Base-by-base conservation (phyloP, 441 rosid species). In the Populus tomentosa region DNA sequence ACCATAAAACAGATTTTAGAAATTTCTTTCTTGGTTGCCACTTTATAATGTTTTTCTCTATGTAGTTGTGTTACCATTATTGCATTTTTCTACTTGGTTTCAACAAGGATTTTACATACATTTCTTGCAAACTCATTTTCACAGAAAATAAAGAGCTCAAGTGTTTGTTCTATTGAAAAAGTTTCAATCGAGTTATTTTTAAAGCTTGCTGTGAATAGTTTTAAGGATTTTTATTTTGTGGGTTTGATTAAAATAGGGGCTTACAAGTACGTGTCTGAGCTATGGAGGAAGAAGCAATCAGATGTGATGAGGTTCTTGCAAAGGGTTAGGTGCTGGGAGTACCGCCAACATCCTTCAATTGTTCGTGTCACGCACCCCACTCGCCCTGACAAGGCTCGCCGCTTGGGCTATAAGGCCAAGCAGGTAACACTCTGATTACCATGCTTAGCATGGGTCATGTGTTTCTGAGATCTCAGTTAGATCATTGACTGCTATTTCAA, bases 261-360 rank as follows among this genome's bases (percentile, higher is more conserved):
- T 32, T 90, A 90, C 85, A 88, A 75, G 86, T 90, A 88, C 75
- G 88, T 90, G 7, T 90, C 93, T 11, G 93, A 88, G 87, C 85
- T 90, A 84, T 88, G 91, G 93, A 87, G 91, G 82, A 90, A 87
- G 92, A 90, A 90, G 85, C 91, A 90, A 72, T 90, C 91, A 18
- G 94, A 90, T 82, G 94, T 90, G 24, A 90, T 90, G 92, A 84
- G 94, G 74, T 90, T 90, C 69, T 42, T 88, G 82, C 90, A 87
- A 86, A 86, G 91, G 82, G 91, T 90, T 13, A 88, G 94, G 85
- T 90, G 94, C 78, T 90, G 92, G 91, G 91, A 88, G 80, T 90
- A 90, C 78, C 87, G 91, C 2, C 93, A 89, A 66, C 90, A 88
- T 70, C 90, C 93, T 46, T 87, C 93, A 0, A 90, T 90, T 81